Evolutionary conservation across 2,329 filamentous ascomycete genomes (phyloP), one percentile per base, ranked within the genome.

Genomic region (Aureobasidium vineae): DNA sequence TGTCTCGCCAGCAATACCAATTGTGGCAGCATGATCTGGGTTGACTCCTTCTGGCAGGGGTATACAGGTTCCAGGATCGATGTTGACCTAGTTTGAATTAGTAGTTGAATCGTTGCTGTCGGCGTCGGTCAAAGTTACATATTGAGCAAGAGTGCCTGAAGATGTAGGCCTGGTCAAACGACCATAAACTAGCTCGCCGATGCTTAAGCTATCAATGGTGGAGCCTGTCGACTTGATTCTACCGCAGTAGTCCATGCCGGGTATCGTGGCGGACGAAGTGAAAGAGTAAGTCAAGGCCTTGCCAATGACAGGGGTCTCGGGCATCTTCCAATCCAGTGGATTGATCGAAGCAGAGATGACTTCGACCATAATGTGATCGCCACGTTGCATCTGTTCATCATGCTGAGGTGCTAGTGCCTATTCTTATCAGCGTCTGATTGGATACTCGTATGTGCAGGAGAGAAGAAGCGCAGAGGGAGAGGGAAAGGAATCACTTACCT

Each of bases 211-310:
- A 23, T 64, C 61, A 8, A 64, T 64, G 13, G 68, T 41, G 3
- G 70, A 64, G 0, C 74, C 75, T 0, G 71, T 73, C 19, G 71
- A 72, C 38, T 80, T 77, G 4, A 86, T 79, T 26, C 72, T 77
- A 31, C 85, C 85, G 69, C 78, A 77, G 70, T 83, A 83, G 70
- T 87, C 85, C 70, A 81, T 78, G n/a, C 80, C 80, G 0, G 80
- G 80, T 1, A 76, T 81, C 15, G 78, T 78, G 23, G 83, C 82
- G 15, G 67, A 71, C 31, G 72, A 60, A 19, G 77, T 50, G 10
- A 77, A 67, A 49, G 76, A 68, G 23, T 77, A 76, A 6, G 61
- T 64, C 49, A 64, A 21, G 19, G 61, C 61, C 13, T 53, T 53
- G 23, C 79, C 74, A 38, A 79, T 69, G 47, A 81, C 3, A 16